Percentiles rank a stretch among this genome's conserved stretches.
Conservation (phyloP, 169 alveolate species). For the Eimeria mitis region DNA sequence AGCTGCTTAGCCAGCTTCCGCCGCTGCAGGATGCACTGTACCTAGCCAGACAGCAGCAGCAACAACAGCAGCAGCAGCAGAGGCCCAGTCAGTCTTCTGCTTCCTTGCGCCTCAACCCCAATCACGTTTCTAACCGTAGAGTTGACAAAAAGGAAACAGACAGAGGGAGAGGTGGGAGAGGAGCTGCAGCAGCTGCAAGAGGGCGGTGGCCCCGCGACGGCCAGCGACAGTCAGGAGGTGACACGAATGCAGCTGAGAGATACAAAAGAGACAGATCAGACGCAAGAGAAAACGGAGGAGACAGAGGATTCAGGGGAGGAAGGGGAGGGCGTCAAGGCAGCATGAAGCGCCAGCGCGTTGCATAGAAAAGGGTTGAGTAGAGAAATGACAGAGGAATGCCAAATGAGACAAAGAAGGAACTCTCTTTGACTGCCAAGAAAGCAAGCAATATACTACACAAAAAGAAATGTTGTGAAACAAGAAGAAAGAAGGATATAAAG, state of each 20-base stretch:
- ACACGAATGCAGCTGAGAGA: background rate
- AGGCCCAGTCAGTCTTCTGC: background rate
- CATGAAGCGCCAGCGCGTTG: background rate
- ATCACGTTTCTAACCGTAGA: conserved; percentile 23
- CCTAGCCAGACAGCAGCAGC: conserved; percentile 24
- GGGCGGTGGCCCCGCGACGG: background rate
- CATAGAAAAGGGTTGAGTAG: background rate
- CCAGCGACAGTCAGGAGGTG: too few relatives aligned
- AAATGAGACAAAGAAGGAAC: too few relatives aligned
- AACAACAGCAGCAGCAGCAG: conserved; percentile 44
- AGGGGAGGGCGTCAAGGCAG: too few relatives aligned
- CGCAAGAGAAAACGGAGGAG: too few relatives aligned
- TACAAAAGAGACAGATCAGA: background rate
- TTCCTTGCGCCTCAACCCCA: conserved; percentile 1
- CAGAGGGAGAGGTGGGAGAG: conserved; percentile 19
- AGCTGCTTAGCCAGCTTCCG: background rate
- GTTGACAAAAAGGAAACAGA: conserved; percentile 13
- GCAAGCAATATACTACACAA: too few relatives aligned
- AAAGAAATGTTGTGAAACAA: too few relatives aligned
- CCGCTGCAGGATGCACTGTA: conserved; percentile 46
- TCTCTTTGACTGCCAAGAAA: too few relatives aligned
- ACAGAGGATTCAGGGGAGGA: too few relatives aligned
- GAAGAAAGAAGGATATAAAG: background rate
- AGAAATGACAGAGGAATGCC: too few relatives aligned
- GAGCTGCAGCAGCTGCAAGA: conserved; percentile 7